Base-by-base conservation (phyloP, 176 grass and related monocot genomes). In the Guadua angustifolia region DNA sequence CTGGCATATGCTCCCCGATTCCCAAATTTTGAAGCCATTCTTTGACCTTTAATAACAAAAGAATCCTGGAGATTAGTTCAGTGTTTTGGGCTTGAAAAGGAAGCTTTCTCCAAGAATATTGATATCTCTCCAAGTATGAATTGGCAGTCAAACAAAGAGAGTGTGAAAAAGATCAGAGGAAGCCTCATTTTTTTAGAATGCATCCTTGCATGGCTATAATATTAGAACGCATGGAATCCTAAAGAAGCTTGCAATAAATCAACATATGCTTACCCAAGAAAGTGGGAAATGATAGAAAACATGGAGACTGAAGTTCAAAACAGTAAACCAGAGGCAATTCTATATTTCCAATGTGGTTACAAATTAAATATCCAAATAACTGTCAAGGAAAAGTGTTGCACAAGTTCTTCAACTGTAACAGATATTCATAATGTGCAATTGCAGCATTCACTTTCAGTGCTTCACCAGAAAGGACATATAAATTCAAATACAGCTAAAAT, bases 21-120 rank as follows among this genome's bases (percentile, higher is more conserved):
- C 94, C 91, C 82, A 93, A 75, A 74, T 96, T 96, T 85, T 97
- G 94, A 89, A 97, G 79, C 91, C 94, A 97, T 88, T 97, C 91
- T 89, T 91, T 97, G 65, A 97, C 90, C 94, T 95, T 93, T 46
- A 81, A 69, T 69, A 25, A 77, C 67, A 77, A 74, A 55, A 65
- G 67, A 51, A 56, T 21, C 17, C 39, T 45, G 78, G 62, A 56
- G 46, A 66, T 65, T 33, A 65, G 32, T 73, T 62, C 43, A 79
- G 6, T 67, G 4, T 18, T 51, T 32, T 52, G 80, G 32, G 18
- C 35, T 55, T 76, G 32, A 76, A 55, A 75, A 53, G 75, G 18
- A 88, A 85, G 33, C 2, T 68, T 42, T 33, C 9, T 56, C 18
- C 17, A 56, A 21, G 19, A 17, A 45, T 62, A 39, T 33, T 16